Base-by-base conservation (phyloP, 2,329 filamentous ascomycete genomes). In the Xylaria polymorpha region DNA sequence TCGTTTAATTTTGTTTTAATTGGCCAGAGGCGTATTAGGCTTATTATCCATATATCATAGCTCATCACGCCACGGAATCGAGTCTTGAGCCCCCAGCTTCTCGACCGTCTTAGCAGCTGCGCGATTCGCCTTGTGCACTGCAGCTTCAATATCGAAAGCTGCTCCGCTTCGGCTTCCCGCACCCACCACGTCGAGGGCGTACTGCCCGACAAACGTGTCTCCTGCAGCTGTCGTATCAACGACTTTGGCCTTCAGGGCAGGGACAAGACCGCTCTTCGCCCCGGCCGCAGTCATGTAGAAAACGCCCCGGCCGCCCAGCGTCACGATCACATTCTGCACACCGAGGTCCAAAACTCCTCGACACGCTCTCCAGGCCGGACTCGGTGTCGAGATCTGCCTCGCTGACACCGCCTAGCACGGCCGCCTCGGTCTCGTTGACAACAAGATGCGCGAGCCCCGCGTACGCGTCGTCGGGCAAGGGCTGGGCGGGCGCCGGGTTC, bases 211-310 rank as follows among this genome's bases (percentile, higher is more conserved):
- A 81, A 98, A 98, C 0, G 95, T 98, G 79, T 98, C 95, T 0
- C 95, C 95, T 5, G 96, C 96, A 1, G 92, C 95, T 8, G 95
- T 98, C 0, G 95, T 98, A 79, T 98, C 95, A 4, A 98, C 89
- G 1, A 98, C 95, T 22, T 79, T 81, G 4, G 93, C 91, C 80
- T 92, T 91, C 70, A 88, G 85, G 0, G 92, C 93, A 2, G 83
- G 79, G 4, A 94, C 80, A 72, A 89, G 76, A 1, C 83, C 85
- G 61, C 83, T 83, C 51, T 74, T 75, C 29, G 79, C 80, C 3
- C 70, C 73, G 51, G 73, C 46, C 39, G 79, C 81, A 22, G 84
- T 87, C 64, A 85, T 83, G 77, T 87, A 93, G 79, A 89, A 94
- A 35, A 91, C 91, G n/a, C 94, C 94, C 68, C 92, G 88, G 0